Evolutionary conservation across 1,139 yeast genomes (phyloP).

Genomic region (Hanseniaspora sp.): DNA sequence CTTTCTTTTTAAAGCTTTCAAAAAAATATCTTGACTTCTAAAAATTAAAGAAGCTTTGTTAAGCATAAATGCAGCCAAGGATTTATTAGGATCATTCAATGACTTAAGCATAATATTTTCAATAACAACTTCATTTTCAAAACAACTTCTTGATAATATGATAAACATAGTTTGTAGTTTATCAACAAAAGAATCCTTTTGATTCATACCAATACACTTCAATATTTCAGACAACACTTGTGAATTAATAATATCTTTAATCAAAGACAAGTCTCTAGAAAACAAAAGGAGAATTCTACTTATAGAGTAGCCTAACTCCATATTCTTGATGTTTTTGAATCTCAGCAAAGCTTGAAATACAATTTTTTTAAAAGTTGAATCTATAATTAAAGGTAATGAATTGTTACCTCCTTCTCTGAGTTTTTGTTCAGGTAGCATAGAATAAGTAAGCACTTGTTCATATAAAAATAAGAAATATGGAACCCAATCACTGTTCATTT

Average conservation of each 20-base stretch:
- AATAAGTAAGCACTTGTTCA: conserved; percentile 40
- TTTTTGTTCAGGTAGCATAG: conserved; percentile 34
- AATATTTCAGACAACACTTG: conserved; percentile 32
- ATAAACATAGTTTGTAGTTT: conserved; percentile 32
- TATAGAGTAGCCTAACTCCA: conserved; percentile 41
- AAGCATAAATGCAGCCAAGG: conserved; percentile 29
- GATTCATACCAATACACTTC: conserved; percentile 28
- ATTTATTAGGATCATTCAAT: conserved; percentile 36
- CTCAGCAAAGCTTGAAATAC: conserved; percentile 38
- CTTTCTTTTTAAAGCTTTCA: background rate
- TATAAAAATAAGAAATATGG: conserved; percentile 40
- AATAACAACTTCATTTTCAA: conserved; percentile 50
- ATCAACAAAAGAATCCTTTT: conserved; percentile 27
- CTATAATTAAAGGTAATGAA: conserved; percentile 22
- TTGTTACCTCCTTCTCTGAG: conserved; percentile 23
- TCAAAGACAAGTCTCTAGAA: conserved; percentile 37
- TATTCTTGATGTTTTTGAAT: conserved; percentile 34
- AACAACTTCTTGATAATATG: conserved; percentile 53
- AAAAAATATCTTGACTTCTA: conserved; percentile 1
- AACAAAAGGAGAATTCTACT: conserved; percentile 45
- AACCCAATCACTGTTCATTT: conserved; percentile 40
- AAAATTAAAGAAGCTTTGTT: conserved; percentile 13
- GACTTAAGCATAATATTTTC: conserved; percentile 34
- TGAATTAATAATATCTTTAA: conserved; percentile 37
- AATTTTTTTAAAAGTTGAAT: conserved; percentile 27